A percentile compares a stretch with the other conserved stretches of the same genome.
phyloP scores from a whole-genome alignment of 2,329 filamentous ascomycete genomes.

The Emergomyces africanus region DNA sequence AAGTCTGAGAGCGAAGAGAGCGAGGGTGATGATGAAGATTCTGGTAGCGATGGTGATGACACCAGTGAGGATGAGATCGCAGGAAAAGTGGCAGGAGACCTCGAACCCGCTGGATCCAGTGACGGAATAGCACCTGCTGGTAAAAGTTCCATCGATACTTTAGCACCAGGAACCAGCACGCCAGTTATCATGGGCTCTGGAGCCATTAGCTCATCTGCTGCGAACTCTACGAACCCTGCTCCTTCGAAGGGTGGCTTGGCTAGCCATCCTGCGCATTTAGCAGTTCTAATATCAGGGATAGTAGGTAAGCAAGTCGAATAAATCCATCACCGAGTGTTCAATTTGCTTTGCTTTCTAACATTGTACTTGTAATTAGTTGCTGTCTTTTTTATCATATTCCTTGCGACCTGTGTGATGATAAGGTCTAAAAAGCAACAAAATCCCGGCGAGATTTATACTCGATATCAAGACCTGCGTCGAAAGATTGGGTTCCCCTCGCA shows the following conservation, averaged over 20 bases:
- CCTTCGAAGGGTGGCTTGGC: not conserved
- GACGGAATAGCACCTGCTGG: not conserved
- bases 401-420: not conserved
- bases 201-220: not conserved
- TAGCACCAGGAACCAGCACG: not conserved
- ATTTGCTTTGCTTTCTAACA: not conserved
- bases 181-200: not conserved
- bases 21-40: not conserved
- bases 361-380: not conserved
- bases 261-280: slow-evolving; percentile 1
- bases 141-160: not conserved
- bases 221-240: not conserved
- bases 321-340: no score
- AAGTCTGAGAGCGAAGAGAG: not conserved
- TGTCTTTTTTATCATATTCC: not conserved
- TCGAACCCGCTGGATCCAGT: not conserved
- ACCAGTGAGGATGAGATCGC: not conserved
- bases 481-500: not conserved
- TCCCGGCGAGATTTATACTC: not conserved
- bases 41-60: slow-evolving; percentile 3
- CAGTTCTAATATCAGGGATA: slow-evolving; percentile 1
- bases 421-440: not conserved
- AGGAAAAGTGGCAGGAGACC: slow-evolving; percentile 1
- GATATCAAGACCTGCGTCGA: slow-evolving; percentile 1
- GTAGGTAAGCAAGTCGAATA: not conserved